phyloP scores from a whole-genome alignment of 805 yeast genomes.

The Candida yuanshanica region DNA sequence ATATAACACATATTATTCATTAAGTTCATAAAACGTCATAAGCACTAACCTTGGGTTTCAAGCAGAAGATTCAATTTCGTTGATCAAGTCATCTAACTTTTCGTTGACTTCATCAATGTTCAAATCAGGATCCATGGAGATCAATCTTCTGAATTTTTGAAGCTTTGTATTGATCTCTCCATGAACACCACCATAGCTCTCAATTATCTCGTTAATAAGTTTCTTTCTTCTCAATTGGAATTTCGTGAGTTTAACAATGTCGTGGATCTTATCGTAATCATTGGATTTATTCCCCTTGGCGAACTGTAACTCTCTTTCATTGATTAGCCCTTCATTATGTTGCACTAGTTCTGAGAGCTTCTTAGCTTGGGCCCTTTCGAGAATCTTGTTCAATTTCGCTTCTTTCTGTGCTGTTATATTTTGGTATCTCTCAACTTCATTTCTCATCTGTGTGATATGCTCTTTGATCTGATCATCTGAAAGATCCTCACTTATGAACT shows the following conservation, averaged over 20 bases:
- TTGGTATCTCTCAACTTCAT: slow-evolving; percentile 18
- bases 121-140: slow-evolving; percentile 64
- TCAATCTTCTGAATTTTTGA: slow-evolving; percentile 61
- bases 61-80: slow-evolving; percentile 18
- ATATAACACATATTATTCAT: not conserved
- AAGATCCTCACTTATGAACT: slow-evolving; percentile 15
- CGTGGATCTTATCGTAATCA: slow-evolving; percentile 16
- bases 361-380: slow-evolving; percentile 27
- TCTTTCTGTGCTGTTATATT: slow-evolving; percentile 20
- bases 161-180: slow-evolving; percentile 41
- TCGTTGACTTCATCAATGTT: slow-evolving; percentile 63
- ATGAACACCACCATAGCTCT: slow-evolving; percentile 23
- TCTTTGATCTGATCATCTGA: slow-evolving; percentile 10
- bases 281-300: slow-evolving; percentile 1
- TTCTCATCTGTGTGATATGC: slow-evolving; percentile 8
- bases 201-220: slow-evolving; percentile 31
- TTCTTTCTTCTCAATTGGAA: slow-evolving; percentile 38
- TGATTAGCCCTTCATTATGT: not conserved
- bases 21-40: not conserved
- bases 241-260: slow-evolving; percentile 30
- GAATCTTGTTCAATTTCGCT: slow-evolving; percentile 19
- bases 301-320: not conserved
- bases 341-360: slow-evolving; percentile 9
- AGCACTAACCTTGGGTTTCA: slow-evolving; percentile 2
- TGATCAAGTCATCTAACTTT: slow-evolving; percentile 53